Percentiles rank a stretch among this genome's conserved stretches.
Evolutionary conservation across 305 asterid genomes (phyloP).

Genomic region (Stenogyne calaminthoides): DNA sequence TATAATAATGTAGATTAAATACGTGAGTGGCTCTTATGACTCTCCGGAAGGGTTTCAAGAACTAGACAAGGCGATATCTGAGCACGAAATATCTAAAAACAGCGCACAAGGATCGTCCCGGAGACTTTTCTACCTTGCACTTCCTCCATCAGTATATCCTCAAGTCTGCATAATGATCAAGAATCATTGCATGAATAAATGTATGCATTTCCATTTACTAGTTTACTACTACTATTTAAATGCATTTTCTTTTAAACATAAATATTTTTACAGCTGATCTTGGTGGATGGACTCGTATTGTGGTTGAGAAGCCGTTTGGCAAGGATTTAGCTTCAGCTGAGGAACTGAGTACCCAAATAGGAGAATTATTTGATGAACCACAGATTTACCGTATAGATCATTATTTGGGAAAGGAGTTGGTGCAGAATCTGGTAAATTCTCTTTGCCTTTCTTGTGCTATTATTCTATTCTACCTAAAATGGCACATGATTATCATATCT

Average conservation of each 20-base stretch:
- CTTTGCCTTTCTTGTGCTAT: too few relatives aligned
- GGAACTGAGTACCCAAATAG: slow-evolving; percentile 90
- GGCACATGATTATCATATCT: slow-evolving; percentile 82
- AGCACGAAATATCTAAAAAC: slow-evolving; percentile 70
- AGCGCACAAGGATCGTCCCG: slow-evolving; percentile 76
- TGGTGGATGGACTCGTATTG: slow-evolving; percentile 97
- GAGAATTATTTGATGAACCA: slow-evolving; percentile 84
- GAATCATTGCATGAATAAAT: slow-evolving; percentile 64
- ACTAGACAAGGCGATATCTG: slow-evolving; percentile 73
- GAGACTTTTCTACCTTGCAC: slow-evolving; percentile 96
- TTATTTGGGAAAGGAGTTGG: slow-evolving; percentile 95
- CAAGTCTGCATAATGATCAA: slow-evolving; percentile 94
- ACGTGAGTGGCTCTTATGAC: slow-evolving; percentile 91
- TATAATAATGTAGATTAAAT: slow-evolving; percentile 66
- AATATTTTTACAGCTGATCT: slow-evolving; percentile 65
- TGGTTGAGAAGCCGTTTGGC: slow-evolving; percentile 99
- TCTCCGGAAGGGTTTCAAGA: slow-evolving; percentile 83
- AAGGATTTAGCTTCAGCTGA: slow-evolving; percentile 95
- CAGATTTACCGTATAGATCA: slow-evolving; percentile 97
- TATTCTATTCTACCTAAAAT: slow-evolving; percentile 25
- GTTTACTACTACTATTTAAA: neutral
- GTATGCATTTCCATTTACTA: slow-evolving; percentile 36
- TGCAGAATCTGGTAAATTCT: slow-evolving; percentile 83
- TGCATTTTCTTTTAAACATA: neutral
- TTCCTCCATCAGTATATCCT: slow-evolving; percentile 97